Percentiles rank a stretch among this genome's conserved stretches.
Evolutionary conservation across 116 monocot genomes (phyloP).

Genomic region (Phalaenopsis hybrid): DNA sequence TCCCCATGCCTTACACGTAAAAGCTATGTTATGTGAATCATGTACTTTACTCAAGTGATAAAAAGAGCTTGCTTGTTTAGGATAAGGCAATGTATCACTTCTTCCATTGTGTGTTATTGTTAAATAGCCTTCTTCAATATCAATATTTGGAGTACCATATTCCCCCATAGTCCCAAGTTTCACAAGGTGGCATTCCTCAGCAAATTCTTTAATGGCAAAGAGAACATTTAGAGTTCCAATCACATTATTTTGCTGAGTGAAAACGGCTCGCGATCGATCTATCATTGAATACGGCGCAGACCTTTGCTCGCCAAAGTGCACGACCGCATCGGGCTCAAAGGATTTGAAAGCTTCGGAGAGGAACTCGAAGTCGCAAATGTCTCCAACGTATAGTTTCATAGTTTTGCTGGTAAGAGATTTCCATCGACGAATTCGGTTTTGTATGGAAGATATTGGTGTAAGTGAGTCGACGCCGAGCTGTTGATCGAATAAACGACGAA

Average conservation of each 20-base stretch:
- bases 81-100: conserved; percentile 93
- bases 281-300: conserved; percentile 99
- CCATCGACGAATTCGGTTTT: conserved; percentile 77
- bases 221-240: conserved; percentile 95
- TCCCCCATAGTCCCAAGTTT: conserved; percentile 99
- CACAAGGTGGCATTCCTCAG: conserved; percentile 86
- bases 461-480: conserved; percentile 87
- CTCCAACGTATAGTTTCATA: conserved; percentile 77
- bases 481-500: conserved; percentile 87
- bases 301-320: conserved; percentile 98
- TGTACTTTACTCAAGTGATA: conserved; percentile 98
- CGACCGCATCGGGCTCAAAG: conserved; percentile 80
- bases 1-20: conserved; percentile 95
- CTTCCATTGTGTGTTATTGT: conserved; percentile 98
- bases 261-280: conserved; percentile 86
- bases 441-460: conserved; percentile 86
- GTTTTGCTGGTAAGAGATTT: conserved; percentile 70
- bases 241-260: conserved; percentile 97
- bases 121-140: conserved; percentile 93
- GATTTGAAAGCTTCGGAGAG: conserved; percentile 79
- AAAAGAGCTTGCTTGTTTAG: conserved; percentile 97
- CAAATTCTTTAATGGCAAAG: conserved; percentile 90
- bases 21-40: conserved; percentile 95
- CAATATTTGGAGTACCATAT: conserved; percentile 98
- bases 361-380: conserved; percentile 97